phyloP scores from a whole-genome alignment of 2,329 filamentous ascomycete species.

The Aspergillus ochraceus region DNA sequence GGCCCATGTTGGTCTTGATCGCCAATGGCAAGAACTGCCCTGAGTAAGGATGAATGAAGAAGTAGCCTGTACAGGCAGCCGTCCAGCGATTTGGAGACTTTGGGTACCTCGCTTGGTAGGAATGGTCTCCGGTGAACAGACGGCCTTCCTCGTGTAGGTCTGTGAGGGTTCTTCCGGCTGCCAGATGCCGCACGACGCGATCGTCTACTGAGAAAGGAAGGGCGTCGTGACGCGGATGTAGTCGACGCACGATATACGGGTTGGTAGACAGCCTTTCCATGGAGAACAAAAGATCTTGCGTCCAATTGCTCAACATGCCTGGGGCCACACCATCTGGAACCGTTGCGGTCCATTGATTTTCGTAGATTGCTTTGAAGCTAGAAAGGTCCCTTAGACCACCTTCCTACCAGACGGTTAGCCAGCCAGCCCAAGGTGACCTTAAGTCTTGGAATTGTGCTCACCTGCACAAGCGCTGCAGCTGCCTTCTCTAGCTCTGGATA shows the following conservation, averaged over 20 bases:
- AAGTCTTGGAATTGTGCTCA: background rate
- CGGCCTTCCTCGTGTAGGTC: background rate
- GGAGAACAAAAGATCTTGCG: conserved; percentile 1
- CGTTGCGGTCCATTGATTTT: background rate
- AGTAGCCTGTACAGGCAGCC: background rate
- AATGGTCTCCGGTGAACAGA: background rate
- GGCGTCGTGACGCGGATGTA: background rate
- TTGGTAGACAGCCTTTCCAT: background rate
- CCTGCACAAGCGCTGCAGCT: background rate
- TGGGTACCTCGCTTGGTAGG: background rate
- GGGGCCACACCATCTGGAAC: background rate
- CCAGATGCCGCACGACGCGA: background rate
- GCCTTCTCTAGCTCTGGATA: background rate
- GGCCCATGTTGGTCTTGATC: background rate
- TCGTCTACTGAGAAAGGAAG: background rate
- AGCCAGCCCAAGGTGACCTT: background rate
- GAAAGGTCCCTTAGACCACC: background rate
- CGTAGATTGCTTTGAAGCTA: background rate
- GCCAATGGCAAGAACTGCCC: background rate
- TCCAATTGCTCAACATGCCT: background rate
- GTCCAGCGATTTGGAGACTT: background rate
- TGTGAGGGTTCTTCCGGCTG: background rate
- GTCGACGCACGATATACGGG: background rate
- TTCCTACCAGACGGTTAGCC: background rate
- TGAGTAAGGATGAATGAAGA: background rate